Base-by-base conservation (phyloP, 1,284 basidiomycete species). In the Microbotryum lychnidis-dioicae region DNA sequence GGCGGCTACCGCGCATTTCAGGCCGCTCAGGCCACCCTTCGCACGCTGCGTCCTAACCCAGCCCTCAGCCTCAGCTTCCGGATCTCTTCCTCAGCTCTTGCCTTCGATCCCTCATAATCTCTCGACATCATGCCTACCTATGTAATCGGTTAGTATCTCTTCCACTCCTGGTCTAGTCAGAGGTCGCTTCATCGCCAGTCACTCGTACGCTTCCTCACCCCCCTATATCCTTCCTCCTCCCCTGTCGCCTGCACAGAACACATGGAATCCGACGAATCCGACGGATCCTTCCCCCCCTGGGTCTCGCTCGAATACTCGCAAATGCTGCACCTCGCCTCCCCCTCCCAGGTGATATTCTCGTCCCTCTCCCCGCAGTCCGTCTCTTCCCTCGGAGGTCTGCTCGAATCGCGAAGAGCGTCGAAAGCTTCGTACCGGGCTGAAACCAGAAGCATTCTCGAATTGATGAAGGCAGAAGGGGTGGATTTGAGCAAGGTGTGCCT, bases 201-300 rank as follows among this genome's bases (percentile, higher is more conserved):
- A 27, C 20, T 44, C 31, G 44, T 16, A 33, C 20, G 6, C n/a
- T 21, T 5, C 9, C 46, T 31, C 21, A 18, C 27, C 21, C 18
- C 18, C 25, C 21, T 23, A 6, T 20, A 21, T 31, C 48, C 33
- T 14, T 42, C 27, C n/a, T 42, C 37, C 37, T 42, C 6, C 37
- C 37, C 37, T 37, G 14, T 42, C 12, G 14, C 12, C 14, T 18
- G 37, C 3, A 44, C 69, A 92, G 91, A 96, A 71, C 91, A 96
- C 73, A 93, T 94, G 91, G 92, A 97, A 73, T 87, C 91, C 61
- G 91, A 94, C 73, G 91, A 94, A 51, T 81, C 80, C 6, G 79
- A 83, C 2, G 83, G 81, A 67, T 72, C 77, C 7, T 73, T 81
- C 23, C 92, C 92, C 12, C 86, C 84, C 50, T 96, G 92, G 92